phyloP scores from a whole-genome alignment of 1,139 yeast species.

The Suhomyces bribrorum region DNA sequence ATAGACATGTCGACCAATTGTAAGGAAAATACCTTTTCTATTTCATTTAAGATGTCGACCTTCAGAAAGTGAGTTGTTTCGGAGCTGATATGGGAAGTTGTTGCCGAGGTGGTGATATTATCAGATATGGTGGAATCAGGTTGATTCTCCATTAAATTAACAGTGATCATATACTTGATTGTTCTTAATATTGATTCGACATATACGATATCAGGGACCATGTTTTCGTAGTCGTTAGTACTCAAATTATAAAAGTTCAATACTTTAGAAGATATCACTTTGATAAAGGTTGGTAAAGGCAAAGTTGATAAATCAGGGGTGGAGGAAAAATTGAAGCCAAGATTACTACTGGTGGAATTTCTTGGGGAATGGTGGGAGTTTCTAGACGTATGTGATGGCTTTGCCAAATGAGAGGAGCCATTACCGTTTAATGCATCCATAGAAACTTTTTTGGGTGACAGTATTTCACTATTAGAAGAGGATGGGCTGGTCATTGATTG shows the following conservation, averaged over 20 bases:
- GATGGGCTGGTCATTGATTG: slow-evolving; percentile 21
- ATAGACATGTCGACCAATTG: slow-evolving; percentile 47
- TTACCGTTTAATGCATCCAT: slow-evolving; percentile 15
- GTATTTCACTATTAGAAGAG: slow-evolving; percentile 7
- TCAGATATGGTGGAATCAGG: slow-evolving; percentile 9
- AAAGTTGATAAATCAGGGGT: slow-evolving; percentile 30
- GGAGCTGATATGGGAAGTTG: slow-evolving; percentile 27
- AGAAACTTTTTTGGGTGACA: slow-evolving; percentile 22
- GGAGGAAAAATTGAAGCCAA: slow-evolving; percentile 22
- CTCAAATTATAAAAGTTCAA: slow-evolving; percentile 62
- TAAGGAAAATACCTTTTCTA: slow-evolving; percentile 46
- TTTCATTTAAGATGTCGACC: slow-evolving; percentile 51
- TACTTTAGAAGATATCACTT: slow-evolving; percentile 45
- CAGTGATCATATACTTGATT: slow-evolving; percentile 58
- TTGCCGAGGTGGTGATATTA: slow-evolving; percentile 19
- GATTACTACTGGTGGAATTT: slow-evolving; percentile 29
- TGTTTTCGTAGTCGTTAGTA: slow-evolving; percentile 63
- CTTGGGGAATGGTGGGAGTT: slow-evolving; percentile 31
- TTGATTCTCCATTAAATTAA: slow-evolving; percentile 53
- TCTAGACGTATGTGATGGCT: slow-evolving; percentile 1
- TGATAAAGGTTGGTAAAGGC: slow-evolving; percentile 52
- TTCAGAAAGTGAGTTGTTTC: slow-evolving; percentile 19
- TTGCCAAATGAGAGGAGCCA: slow-evolving; percentile 2
- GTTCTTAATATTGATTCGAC: slow-evolving; percentile 71
- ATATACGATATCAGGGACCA: slow-evolving; percentile 80